Evolutionary conservation across 108 stramenopile species (phyloP), one percentile per base, ranked within the genome.

Genomic region (Nitzschia palea): DNA sequence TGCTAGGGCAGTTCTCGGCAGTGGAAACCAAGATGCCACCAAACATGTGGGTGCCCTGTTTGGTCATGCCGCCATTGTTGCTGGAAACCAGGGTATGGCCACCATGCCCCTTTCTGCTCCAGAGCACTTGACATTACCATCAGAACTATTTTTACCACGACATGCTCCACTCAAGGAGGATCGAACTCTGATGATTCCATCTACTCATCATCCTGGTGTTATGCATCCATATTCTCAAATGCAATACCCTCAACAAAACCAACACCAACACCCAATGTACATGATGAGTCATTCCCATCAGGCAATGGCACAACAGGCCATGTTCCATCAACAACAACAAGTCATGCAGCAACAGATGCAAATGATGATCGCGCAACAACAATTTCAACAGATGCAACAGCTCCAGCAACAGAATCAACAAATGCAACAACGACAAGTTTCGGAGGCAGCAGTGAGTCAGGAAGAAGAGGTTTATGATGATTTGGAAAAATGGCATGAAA

Each of bases 271-370:
- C 22, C 23, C 37, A 23, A 71, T 42, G 40, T 23, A 36, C 48
- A 68, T 45, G 55, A 28, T 57, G 65, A 43, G 17, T 20, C 20
- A 48, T 20, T 32, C n/a, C n/a, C 62, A 59, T 56, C 68, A 77
- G 28, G 31, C 53, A 17, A 34, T 53, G 59, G 47, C 65, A 32
- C 78, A 72, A 69, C 80, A 75, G 30, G 56, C 35, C 20, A 45
- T 62, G 55, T 42, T 64, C 14, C 63, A 73, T 22, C 78, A 72
- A 14, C 62, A 71, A 51, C 80, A 81, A 74, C 80, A 85, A 62
- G 70, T 74, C 29, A 69, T 76, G 79, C 83, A 80, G 47, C 78
- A 77, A 42, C 84, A 87, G 60, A 86, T 88, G 44, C 76, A 77
- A 35, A 69, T 75, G n/a, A 72, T 35, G 36, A 23, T 2, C 23